A percentile compares a stretch with the other conserved stretches of the same genome.
These are phyloP conservation scores for Kwoniella heveanensis DNA, from an alignment of 768 basidiomycete genomes.

Conservation along the genomic window DNA sequence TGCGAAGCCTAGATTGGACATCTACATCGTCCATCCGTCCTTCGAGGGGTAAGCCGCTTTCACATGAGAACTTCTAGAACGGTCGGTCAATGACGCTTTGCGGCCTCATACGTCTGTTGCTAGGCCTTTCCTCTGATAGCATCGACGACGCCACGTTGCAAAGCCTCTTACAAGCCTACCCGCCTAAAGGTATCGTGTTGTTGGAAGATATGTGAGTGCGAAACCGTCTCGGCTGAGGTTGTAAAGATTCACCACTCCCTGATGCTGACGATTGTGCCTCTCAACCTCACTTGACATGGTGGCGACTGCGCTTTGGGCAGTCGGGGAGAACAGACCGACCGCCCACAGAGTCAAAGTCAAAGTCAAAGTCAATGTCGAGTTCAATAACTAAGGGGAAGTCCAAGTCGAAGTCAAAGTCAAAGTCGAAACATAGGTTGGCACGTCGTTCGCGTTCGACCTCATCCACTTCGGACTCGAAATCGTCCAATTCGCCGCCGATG, in stretches of 20 bases:
- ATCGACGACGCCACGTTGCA: slow-evolving; percentile 8
- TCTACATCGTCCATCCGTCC: slow-evolving; percentile 27
- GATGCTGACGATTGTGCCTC: too few species aligned
- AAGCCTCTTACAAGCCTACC: slow-evolving; percentile 6
- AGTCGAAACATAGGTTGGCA: background rate
- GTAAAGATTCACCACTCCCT: too few species aligned
- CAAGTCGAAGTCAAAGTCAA: background rate
- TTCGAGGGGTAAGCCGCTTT: slow-evolving; percentile 1
- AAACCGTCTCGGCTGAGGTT: too few species aligned
- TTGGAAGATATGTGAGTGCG: slow-evolving; percentile 25
- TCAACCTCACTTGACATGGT: too few species aligned
- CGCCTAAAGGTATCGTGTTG: slow-evolving; percentile 7
- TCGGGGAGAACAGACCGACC: background rate
- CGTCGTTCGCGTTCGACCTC: background rate
- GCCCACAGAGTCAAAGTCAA: too few species aligned
- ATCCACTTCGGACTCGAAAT: background rate
- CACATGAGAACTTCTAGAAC: too few species aligned
- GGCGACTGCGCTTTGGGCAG: slow-evolving; percentile 16
- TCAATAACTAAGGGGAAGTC: background rate
- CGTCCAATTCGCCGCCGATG: background rate
- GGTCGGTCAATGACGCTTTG: too few species aligned
- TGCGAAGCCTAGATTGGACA: slow-evolving; percentile 15
- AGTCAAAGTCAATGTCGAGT: too few species aligned
- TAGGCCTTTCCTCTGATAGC: background rate
- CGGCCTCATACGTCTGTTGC: background rate